Evolutionary conservation across 177 flowering plant species (phyloP), one percentile per base, ranked within the genome.

Genomic region (Vitis hybrid): DNA sequence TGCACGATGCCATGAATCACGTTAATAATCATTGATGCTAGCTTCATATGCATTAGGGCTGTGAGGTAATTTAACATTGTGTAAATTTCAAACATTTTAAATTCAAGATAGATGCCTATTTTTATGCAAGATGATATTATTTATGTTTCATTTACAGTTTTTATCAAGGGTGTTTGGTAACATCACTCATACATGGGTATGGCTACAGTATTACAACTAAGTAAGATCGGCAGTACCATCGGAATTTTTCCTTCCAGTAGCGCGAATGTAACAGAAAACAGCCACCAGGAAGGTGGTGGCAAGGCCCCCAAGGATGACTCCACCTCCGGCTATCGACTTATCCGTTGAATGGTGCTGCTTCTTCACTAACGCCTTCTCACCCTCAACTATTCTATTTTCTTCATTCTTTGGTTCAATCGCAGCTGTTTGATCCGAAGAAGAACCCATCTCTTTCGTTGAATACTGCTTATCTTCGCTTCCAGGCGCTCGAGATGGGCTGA

Each of bases 241-340:
- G 2, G 60, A 40, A 63, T 60, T 72, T 11, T 56, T 80, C 71
- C 81, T 81, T 62, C 85, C 62, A 8, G 93, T 89, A 2, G 86
- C 91, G 55, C 88, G 72, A 26, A 89, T 84, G 68, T 89, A 89
- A 69, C 89, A 86, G 40, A 82, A 74, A 66, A 87, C 70, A 2
- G 89, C 78, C 60, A 81, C 84, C 58, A 86, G 64, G 60, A 89
- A 87, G 1, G 82, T 76, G 7, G 87, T 76, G 15, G 79, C 89
- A 10, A 89, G 83, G 23, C 91, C 87, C 3, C 89, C 93, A 0
- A 89, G 74, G 57, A 89, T 87, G 23, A 87, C 86, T 3, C 89
- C 88, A 1, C 88, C 93, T 0, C 87, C 93, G 2, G 85, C 86
- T 5, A 86, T 66, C 0, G 89, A 86, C 65, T 75, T 80, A n/a